Percentiles rank a stretch among this genome's conserved stretches.
These are phyloP conservation scores for Aspergillus awamori DNA, from an alignment of 2,329 filamentous ascomycete genomes.

Conservation along the genomic window DNA sequence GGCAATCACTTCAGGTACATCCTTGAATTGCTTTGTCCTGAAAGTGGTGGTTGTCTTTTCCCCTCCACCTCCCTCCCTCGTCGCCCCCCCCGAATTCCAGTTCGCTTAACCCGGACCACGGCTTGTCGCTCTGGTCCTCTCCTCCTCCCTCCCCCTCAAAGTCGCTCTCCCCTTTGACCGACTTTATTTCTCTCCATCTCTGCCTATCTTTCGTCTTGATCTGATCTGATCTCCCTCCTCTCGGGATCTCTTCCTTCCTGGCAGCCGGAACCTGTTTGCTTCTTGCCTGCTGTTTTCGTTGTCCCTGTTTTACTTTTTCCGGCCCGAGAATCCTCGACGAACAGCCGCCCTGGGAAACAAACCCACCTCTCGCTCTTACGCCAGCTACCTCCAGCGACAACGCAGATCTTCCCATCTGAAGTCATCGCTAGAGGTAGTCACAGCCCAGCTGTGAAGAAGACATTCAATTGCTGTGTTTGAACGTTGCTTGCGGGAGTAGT, in stretches of 20 bases:
- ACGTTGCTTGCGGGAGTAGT: constrained; percentile 3
- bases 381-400: constrained; percentile 42
- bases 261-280: background rate
- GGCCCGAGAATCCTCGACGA: constrained; percentile 8
- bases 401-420: constrained; percentile 40
- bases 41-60: constrained; percentile 21
- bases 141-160: constrained; percentile 12
- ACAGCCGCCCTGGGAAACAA: constrained; percentile 18
- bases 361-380: constrained; percentile 27
- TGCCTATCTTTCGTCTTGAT: constrained; percentile 8
- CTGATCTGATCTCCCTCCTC: constrained; percentile 12
- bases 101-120: constrained; percentile 23
- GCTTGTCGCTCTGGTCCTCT: constrained; percentile 6
- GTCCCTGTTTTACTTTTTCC: constrained; percentile 15
- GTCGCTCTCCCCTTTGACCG: constrained; percentile 16
- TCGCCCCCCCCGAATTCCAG: constrained; percentile 1
- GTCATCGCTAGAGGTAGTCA: constrained; percentile 44
- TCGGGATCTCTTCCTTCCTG: constrained; percentile 2
- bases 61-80: too few relatives aligned
- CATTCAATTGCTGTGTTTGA: constrained; percentile 6
- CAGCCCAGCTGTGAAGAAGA: constrained; percentile 16
- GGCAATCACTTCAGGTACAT: constrained; percentile 15
- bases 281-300: constrained; percentile 16
- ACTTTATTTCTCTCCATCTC: constrained; percentile 1
- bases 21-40: constrained; percentile 25